These are phyloP conservation scores for Colletotrichum somersetense DNA, from an alignment of 2,329 filamentous ascomycete species.

Conservation along the genomic window DNA sequence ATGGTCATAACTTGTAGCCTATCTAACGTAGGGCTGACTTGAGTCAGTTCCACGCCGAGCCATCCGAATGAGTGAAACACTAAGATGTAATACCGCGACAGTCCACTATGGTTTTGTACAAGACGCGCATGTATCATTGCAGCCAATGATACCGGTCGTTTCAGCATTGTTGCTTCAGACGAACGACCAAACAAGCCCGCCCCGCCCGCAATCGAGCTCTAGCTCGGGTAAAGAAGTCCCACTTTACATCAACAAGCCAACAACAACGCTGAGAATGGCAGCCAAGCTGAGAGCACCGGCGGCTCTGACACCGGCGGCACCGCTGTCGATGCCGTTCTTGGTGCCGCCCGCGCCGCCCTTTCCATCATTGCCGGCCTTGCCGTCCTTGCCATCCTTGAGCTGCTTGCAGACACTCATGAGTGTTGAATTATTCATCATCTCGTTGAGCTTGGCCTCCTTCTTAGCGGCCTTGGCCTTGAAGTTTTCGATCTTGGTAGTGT, in stretches of 20 bases:
- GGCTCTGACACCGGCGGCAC: conserved; percentile 27
- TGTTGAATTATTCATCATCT: conserved; percentile 52
- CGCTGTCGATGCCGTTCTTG: conserved; percentile 37
- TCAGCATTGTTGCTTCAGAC: conserved; percentile 20
- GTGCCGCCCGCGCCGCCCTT: conserved; percentile 19
- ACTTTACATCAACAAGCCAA: conserved; percentile 36
- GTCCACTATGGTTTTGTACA: conserved; percentile 32
- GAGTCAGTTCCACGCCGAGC: conserved; percentile 28
- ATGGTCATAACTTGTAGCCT: conserved; percentile 31
- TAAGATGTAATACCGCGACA: conserved; percentile 21
- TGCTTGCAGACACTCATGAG: conserved; percentile 46
- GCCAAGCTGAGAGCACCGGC: conserved; percentile 33
- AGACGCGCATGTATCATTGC: conserved; percentile 16
- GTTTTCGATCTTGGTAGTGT: conserved; percentile 51
- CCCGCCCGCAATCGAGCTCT: not conserved
- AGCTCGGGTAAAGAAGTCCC: not conserved
- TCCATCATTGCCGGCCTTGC: conserved; percentile 2
- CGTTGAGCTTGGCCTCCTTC: conserved; percentile 39
- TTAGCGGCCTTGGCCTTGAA: conserved; percentile 49
- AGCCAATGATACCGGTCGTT: conserved; percentile 18
- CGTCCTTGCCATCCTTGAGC: conserved; percentile 29
- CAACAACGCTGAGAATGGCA: conserved; percentile 28
- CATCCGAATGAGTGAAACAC: conserved; percentile 38
- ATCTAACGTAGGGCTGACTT: conserved; percentile 24
- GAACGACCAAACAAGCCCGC: conserved; percentile 2